Evolutionary conservation across 768 basidiomycete species (phyloP).

Genomic region (Lactarius hatsudake): DNA sequence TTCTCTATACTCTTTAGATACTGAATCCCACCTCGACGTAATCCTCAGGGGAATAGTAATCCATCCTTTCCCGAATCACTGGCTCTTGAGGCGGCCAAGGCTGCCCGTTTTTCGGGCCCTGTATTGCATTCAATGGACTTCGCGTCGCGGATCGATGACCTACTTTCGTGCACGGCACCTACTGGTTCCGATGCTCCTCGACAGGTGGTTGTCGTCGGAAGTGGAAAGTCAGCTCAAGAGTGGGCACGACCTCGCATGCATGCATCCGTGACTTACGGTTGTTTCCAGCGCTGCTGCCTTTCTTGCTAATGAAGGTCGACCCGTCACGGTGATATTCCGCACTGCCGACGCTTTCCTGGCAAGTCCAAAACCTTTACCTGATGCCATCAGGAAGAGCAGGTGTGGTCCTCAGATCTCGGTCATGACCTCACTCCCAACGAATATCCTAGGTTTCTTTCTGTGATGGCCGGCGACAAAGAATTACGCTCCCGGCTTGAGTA

Average conservation of each 20-base stretch:
- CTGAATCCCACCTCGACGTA: background rate
- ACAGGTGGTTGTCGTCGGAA: conserved; percentile 51
- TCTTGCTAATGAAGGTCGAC: conserved; percentile 47
- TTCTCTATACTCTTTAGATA: background rate
- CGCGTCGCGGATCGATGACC: conserved; percentile 39
- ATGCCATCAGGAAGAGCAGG: conserved; percentile 60
- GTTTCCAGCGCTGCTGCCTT: conserved; percentile 44
- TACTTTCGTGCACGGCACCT: conserved; percentile 35
- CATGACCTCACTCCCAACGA: background rate
- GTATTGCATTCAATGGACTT: conserved; percentile 56
- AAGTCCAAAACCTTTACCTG: conserved; percentile 45
- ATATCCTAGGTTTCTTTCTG: conserved; percentile 42
- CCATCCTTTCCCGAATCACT: conserved; percentile 46
- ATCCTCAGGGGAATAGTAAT: conserved; percentile 51
- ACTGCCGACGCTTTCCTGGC: conserved; percentile 52
- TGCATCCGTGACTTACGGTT: background rate
- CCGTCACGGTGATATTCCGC: conserved; percentile 51
- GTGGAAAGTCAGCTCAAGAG: conserved; percentile 70
- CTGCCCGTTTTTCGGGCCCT: conserved; percentile 42
- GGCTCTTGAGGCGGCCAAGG: conserved; percentile 38
- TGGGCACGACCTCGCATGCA: conserved; percentile 24
- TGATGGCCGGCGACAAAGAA: conserved; percentile 48
- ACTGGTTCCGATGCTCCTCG: conserved; percentile 17
- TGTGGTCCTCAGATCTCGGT: conserved; percentile 26
- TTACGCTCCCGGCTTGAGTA: conserved; percentile 55